These are phyloP conservation scores for Paraleonurus japonicus DNA, from an alignment of 257 asterid genomes.

Conservation along the genomic window DNA sequence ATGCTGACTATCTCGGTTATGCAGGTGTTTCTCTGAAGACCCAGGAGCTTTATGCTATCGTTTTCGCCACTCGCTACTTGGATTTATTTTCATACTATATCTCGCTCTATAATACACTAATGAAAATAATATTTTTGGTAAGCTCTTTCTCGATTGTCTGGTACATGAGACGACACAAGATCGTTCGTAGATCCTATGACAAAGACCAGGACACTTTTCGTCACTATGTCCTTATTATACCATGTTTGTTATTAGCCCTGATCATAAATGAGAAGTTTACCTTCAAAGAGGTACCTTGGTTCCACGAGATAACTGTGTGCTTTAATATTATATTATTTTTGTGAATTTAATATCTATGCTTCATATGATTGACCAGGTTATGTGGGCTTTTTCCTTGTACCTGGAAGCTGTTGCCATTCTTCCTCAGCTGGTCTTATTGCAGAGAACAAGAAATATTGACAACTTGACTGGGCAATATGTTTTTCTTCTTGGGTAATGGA, in stretches of 20 bases:
- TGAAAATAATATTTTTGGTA: conserved; percentile 80
- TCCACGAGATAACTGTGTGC: not conserved
- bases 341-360: not conserved
- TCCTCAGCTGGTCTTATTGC: conserved; percentile 85
- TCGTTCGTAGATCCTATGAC: conserved; percentile 85
- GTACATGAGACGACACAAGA: conserved; percentile 85
- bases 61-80: conserved; percentile 86
- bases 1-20: conserved; percentile 13
- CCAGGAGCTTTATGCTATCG: conserved; percentile 82
- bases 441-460: conserved; percentile 84
- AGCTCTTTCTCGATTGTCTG: conserved; percentile 90
- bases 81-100: conserved; percentile 63
- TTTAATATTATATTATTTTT: not conserved
- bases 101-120: conserved; percentile 69
- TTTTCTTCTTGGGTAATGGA: conserved; percentile 67
- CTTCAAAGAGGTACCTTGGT: conserved; percentile 54
- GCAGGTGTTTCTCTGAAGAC: conserved; percentile 88
- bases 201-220: conserved; percentile 89
- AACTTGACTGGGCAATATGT: conserved; percentile 88
- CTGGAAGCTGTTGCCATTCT: conserved; percentile 89
- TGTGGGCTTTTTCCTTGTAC: conserved; percentile 84
- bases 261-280: conserved; percentile 70
- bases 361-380: conserved; percentile 38
- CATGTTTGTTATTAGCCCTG: conserved; percentile 67
- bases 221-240: conserved; percentile 64